These are phyloP conservation scores for Pseudovirgaria hyperparasitica DNA, from an alignment of 2,329 filamentous ascomycete genomes.

Conservation along the genomic window DNA sequence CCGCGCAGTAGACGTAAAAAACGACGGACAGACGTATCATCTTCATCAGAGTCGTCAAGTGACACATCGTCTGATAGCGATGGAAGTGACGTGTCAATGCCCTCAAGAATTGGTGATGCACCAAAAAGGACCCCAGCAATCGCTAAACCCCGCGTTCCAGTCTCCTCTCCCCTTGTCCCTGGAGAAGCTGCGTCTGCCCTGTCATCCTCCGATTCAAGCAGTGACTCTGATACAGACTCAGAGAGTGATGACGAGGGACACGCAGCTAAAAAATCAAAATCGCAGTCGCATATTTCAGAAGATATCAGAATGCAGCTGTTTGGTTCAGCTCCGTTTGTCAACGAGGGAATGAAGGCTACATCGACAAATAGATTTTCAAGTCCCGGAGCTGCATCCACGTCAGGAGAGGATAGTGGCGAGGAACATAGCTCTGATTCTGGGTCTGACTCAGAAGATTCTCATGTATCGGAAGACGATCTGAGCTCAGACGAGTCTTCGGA, in stretches of 20 bases:
- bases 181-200: conserved; percentile 11
- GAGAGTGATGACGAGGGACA: not conserved
- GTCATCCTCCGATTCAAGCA: conserved; percentile 4
- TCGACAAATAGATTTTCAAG: conserved; percentile 10
- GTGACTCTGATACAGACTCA: conserved; percentile 1
- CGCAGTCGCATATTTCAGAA: conserved; percentile 4
- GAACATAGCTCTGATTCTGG: no score
- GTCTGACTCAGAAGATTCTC: conserved; percentile 5
- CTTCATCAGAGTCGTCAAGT: not conserved
- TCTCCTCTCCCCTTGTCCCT: no score
- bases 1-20: conserved; percentile 6
- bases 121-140: conserved; percentile 11
- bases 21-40: conserved; percentile 2
- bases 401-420: conserved; percentile 5
- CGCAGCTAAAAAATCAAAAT: not conserved
- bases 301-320: conserved; percentile 2
- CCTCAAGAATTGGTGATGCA: conserved; percentile 10
- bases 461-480: no score
- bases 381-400: conserved; percentile 8
- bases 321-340: not conserved
- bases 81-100: conserved; percentile 17
- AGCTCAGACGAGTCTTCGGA: no score
- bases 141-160: conserved; percentile 6
- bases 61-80: conserved; percentile 15
- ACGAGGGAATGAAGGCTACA: conserved; percentile 6